phyloP scores from a whole-genome alignment of 2,329 filamentous ascomycete genomes.

The Cladosporium halotolerans region DNA sequence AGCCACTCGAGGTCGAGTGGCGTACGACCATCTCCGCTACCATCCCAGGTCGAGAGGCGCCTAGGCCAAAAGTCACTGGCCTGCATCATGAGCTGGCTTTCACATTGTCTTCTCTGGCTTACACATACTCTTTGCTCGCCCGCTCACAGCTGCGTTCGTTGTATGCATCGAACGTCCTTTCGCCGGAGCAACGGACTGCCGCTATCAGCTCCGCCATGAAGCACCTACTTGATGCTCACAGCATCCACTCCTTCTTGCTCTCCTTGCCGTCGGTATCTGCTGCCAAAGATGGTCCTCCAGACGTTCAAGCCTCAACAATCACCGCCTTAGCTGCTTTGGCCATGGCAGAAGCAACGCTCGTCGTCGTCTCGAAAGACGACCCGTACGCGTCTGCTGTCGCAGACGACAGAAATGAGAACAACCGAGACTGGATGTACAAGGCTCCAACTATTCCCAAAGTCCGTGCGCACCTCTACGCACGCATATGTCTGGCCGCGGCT shows the following conservation, averaged over 20 bases:
- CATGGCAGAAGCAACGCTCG: constrained; percentile 79
- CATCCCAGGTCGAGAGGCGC: constrained; percentile 57
- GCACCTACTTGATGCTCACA: constrained; percentile 69
- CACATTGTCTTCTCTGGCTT: constrained; percentile 68
- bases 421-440: constrained; percentile 95
- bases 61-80: constrained; percentile 63
- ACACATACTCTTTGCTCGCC: constrained; percentile 66
- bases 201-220: constrained; percentile 70
- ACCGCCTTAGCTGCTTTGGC: constrained; percentile 54
- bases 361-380: constrained; percentile 89
- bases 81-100: constrained; percentile 82
- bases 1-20: constrained; percentile 69
- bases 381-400: constrained; percentile 79
- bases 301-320: constrained; percentile 39
- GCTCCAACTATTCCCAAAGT: constrained; percentile 83
- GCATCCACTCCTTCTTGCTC: constrained; percentile 66
- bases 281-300: constrained; percentile 34
- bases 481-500: constrained; percentile 78
- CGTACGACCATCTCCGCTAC: constrained; percentile 66
- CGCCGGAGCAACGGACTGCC: constrained; percentile 59
- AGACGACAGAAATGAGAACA: constrained; percentile 72
- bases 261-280: constrained; percentile 43
- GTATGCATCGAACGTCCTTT: constrained; percentile 59
- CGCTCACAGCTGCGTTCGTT: constrained; percentile 66
- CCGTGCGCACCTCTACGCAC: constrained; percentile 77